Conservation (phyloP, 148 eudicot genomes). For the Gaultheria prostrata region DNA sequence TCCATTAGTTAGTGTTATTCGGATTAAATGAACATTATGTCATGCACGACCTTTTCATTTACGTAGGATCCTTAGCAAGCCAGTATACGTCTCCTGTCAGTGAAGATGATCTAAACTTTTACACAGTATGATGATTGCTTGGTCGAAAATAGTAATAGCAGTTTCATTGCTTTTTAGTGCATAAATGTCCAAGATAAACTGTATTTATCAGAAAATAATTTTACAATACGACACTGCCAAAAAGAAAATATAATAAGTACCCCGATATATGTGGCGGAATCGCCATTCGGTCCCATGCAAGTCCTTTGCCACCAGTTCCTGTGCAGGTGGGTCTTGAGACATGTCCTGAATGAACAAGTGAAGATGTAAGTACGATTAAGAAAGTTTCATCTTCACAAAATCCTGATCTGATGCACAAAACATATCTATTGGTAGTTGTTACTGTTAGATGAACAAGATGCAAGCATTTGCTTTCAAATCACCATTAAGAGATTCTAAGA, state of each 20-base stretch:
- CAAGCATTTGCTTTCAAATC: not conserved
- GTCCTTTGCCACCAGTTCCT: slow-evolving; percentile 24
- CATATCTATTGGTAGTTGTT: not conserved
- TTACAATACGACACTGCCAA: not conserved
- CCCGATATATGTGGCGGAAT: slow-evolving; percentile 25
- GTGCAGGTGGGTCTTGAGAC: slow-evolving; percentile 20
- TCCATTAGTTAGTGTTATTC: not conserved
- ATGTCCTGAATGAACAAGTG: slow-evolving; percentile 21
- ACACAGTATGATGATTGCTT: not conserved
- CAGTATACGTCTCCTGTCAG: not conserved
- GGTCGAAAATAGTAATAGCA: not conserved
- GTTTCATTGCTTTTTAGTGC: not conserved
- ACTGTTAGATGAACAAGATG: not conserved
- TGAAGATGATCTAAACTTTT: not conserved
- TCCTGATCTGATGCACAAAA: not conserved
- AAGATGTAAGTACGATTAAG: not conserved
- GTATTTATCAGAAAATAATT: not conserved
- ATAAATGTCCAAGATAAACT: not conserved
- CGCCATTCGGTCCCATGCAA: slow-evolving; percentile 23
- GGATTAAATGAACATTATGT: not conserved
- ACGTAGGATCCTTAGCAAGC: not conserved
- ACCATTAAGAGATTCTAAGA: not conserved
- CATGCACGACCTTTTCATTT: not conserved
- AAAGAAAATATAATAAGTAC: slow-evolving; percentile 6
- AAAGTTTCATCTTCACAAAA: not conserved